Evolutionary conservation across 1,284 basidiomycete genomes (phyloP).

Genomic region (Coniferiporia weirii): DNA sequence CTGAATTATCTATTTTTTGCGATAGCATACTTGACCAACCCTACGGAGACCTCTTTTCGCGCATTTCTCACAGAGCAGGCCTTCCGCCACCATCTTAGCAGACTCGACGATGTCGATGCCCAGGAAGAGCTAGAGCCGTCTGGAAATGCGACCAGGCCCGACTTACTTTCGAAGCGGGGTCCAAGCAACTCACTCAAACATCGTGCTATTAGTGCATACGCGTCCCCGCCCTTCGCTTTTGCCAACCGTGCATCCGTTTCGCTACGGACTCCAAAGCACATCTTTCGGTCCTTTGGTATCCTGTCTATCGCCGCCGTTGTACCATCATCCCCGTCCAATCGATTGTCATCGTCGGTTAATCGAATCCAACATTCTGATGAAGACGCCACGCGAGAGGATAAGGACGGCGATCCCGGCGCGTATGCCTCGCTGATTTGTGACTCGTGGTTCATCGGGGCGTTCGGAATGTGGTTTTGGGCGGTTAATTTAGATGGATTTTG

Average conservation of each 20-base stretch:
- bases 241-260: slow-evolving; percentile 88
- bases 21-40: slow-evolving; percentile 89
- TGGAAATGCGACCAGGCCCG: slow-evolving; percentile 1
- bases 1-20: slow-evolving; percentile 20
- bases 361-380: slow-evolving; percentile 20
- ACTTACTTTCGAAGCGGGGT: slow-evolving; percentile 21
- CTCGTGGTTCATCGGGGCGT: slow-evolving; percentile 83
- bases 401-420: slow-evolving; percentile 30
- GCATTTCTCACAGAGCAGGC: slow-evolving; percentile 93
- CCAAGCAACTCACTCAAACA: slow-evolving; percentile 33
- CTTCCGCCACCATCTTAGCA: slow-evolving; percentile 88
- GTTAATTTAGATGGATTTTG: slow-evolving; percentile 68
- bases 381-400: slow-evolving; percentile 17
- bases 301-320: slow-evolving; percentile 81
- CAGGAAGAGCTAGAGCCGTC: slow-evolving; percentile 30
- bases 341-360: slow-evolving; percentile 25
- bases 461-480: slow-evolving; percentile 84
- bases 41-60: slow-evolving; percentile 87
- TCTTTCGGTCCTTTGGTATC: slow-evolving; percentile 78
- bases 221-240: slow-evolving; percentile 69
- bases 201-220: slow-evolving; percentile 25
- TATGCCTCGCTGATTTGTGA: slow-evolving; percentile 55
- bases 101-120: slow-evolving; percentile 67
- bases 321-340: slow-evolving; percentile 37
- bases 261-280: slow-evolving; percentile 88